phyloP scores from a whole-genome alignment of 352 stramenopile species.

The Phytophthora pisi region DNA sequence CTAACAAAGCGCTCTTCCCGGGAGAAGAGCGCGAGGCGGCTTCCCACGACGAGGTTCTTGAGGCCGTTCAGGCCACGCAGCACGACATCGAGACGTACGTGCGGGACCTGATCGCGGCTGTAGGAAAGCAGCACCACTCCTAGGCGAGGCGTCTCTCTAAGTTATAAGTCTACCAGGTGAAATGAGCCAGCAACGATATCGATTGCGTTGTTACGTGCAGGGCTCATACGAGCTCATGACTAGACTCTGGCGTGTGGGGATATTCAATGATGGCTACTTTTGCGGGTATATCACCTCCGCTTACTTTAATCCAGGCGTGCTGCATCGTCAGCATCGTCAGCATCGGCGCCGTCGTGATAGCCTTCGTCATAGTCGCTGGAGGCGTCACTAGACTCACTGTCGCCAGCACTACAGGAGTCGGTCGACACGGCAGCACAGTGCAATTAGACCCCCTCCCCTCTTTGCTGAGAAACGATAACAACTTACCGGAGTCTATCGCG shows the following conservation, averaged over 20 bases:
- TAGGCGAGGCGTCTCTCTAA: background rate
- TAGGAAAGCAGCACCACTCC: slow-evolving; percentile 7
- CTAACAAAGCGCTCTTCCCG: slow-evolving; percentile 88
- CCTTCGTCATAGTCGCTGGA: background rate
- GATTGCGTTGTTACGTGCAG: no score
- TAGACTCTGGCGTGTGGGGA: no score
- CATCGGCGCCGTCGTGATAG: no score
- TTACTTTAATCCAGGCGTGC: background rate
- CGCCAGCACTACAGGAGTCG: background rate
- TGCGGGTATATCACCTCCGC: background rate
- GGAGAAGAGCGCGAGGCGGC: slow-evolving; percentile 75
- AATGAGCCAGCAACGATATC: background rate
- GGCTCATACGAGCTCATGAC: no score
- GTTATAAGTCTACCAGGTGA: background rate
- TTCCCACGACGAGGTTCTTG: slow-evolving; percentile 92
- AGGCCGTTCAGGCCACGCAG: slow-evolving; percentile 70
- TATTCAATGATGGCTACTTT: background rate
- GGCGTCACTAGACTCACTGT: background rate
- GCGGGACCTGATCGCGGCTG: slow-evolving; percentile 15
- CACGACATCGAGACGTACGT: slow-evolving; percentile 26
- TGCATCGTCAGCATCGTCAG: background rate
- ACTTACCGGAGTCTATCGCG: background rate
- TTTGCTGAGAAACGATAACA: background rate
- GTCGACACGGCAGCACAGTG: background rate
- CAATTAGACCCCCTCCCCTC: background rate